Evolutionary conservation across 306 rosid species (phyloP).

Genomic region (Calophaca sinica): DNA sequence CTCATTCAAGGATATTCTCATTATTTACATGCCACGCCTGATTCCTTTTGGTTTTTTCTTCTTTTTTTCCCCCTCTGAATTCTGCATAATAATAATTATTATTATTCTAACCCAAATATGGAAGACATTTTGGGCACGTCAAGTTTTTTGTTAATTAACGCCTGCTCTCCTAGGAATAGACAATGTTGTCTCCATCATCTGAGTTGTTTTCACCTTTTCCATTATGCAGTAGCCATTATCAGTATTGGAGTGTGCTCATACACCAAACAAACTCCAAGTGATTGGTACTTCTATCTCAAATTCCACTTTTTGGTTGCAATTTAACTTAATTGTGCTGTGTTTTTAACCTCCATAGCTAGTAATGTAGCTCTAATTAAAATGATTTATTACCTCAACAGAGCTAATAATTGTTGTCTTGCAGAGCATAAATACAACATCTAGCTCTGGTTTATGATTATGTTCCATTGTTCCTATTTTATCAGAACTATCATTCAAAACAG

Average conservation of each 20-base stretch:
- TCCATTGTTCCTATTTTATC: conserved; percentile 49
- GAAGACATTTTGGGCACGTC: conserved; percentile 75
- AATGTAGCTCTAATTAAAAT: conserved; percentile 51
- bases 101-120: conserved; percentile 60
- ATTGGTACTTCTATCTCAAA: conserved; percentile 51
- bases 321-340: conserved; percentile 29
- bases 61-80: conserved; percentile 38
- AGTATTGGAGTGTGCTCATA: conserved; percentile 47
- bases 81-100: conserved; percentile 44
- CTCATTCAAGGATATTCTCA: conserved; percentile 86
- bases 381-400: conserved; percentile 50
- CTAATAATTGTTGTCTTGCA: conserved; percentile 68
- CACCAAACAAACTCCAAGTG: conserved; percentile 49
- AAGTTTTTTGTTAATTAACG: conserved; percentile 46
- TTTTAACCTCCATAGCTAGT: conserved; percentile 42
- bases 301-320: conserved; percentile 47
- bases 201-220: conserved; percentile 58
- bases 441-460: conserved; percentile 69
- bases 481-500: conserved; percentile 60
- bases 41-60: conserved; percentile 59
- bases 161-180: conserved; percentile 65
- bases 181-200: conserved; percentile 67
- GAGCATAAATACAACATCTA: conserved; percentile 49
- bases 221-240: conserved; percentile 57
- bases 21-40: conserved; percentile 88